phyloP scores from a whole-genome alignment of 116 monocot genomes.

The Cymodocea nodosa region DNA sequence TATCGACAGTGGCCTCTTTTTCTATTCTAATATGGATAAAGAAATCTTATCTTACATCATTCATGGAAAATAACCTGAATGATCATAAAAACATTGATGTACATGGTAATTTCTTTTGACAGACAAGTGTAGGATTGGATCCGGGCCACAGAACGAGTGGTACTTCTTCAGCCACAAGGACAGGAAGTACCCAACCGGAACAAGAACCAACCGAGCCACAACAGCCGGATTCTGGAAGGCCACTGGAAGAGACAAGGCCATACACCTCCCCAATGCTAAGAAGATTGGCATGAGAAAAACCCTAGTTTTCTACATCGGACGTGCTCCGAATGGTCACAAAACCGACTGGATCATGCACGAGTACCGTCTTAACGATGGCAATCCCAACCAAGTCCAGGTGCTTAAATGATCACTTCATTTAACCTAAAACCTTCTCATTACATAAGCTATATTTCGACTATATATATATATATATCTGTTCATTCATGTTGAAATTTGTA shows the following conservation, averaged over 20 bases:
- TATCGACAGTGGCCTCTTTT: too few relatives aligned
- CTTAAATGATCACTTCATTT: too few relatives aligned
- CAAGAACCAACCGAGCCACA: conserved; percentile 77
- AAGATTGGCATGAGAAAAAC: conserved; percentile 98
- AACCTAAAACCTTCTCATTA: too few relatives aligned
- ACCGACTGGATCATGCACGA: conserved; percentile 99
- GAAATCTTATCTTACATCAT: too few relatives aligned
- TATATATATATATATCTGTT: too few relatives aligned
- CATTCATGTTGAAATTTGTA: too few relatives aligned
- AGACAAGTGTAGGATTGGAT: conserved; percentile 82
- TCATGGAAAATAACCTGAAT: too few relatives aligned
- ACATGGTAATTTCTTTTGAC: too few relatives aligned
- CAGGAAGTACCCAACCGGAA: conserved; percentile 94
- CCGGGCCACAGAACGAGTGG: conserved; percentile 82
- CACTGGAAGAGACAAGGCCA: conserved; percentile 83
- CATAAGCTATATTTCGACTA: too few relatives aligned
- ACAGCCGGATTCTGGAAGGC: conserved; percentile 94
- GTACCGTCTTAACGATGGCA: conserved; percentile 56
- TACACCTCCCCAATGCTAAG: conserved; percentile 47
- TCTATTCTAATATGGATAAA: too few relatives aligned
- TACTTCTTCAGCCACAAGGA: conserved; percentile 99
- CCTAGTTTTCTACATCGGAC: conserved; percentile 88
- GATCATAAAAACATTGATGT: too few relatives aligned
- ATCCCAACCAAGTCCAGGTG: conserved; percentile 24
- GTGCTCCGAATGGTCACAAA: conserved; percentile 93